Percentiles rank a stretch among this genome's conserved stretches.
phyloP scores from a whole-genome alignment of 768 basidiomycete genomes.

The Boletus rex-veris region DNA sequence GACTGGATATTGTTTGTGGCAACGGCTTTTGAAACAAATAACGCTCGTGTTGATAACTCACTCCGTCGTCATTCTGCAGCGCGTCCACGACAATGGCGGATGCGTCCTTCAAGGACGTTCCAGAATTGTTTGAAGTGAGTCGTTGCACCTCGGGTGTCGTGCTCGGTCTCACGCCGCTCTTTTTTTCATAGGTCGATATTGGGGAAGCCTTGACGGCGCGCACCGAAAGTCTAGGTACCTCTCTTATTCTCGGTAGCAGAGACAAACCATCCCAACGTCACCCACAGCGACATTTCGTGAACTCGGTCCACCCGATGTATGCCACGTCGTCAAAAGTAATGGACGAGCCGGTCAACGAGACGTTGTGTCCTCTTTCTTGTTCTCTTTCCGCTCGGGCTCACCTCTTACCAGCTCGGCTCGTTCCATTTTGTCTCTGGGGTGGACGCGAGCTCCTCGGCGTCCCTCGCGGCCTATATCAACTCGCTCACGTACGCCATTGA shows the following conservation, averaged over 20 bases:
- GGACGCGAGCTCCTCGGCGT: slow-evolving; percentile 96
- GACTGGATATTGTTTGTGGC: slow-evolving; percentile 28
- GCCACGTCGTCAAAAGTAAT: slow-evolving; percentile 91
- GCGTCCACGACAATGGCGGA: slow-evolving; percentile 48
- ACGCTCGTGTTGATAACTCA: background rate
- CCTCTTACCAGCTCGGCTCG: slow-evolving; percentile 67
- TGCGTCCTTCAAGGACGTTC: slow-evolving; percentile 86
- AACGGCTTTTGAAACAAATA: slow-evolving; percentile 21
- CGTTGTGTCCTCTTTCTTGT: slow-evolving; percentile 44
- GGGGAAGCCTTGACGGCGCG: slow-evolving; percentile 86
- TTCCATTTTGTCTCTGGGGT: slow-evolving; percentile 99
- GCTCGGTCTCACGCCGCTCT: background rate
- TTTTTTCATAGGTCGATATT: slow-evolving; percentile 63
- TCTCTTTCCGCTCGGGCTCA: no score
- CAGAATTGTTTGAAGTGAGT: slow-evolving; percentile 92
- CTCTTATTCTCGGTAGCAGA: background rate
- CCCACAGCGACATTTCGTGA: slow-evolving; percentile 88
- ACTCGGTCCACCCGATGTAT: slow-evolving; percentile 95
- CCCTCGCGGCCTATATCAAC: slow-evolving; percentile 97
- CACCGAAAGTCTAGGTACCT: slow-evolving; percentile 87
- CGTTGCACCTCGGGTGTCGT: background rate
- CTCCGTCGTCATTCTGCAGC: background rate
- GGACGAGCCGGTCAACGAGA: slow-evolving; percentile 83
- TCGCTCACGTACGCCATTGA: slow-evolving; percentile 96
- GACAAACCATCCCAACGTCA: background rate